These are phyloP conservation scores for Aspergillus chevalieri DNA, from an alignment of 2,329 filamentous ascomycete genomes.

Conservation along the genomic window DNA sequence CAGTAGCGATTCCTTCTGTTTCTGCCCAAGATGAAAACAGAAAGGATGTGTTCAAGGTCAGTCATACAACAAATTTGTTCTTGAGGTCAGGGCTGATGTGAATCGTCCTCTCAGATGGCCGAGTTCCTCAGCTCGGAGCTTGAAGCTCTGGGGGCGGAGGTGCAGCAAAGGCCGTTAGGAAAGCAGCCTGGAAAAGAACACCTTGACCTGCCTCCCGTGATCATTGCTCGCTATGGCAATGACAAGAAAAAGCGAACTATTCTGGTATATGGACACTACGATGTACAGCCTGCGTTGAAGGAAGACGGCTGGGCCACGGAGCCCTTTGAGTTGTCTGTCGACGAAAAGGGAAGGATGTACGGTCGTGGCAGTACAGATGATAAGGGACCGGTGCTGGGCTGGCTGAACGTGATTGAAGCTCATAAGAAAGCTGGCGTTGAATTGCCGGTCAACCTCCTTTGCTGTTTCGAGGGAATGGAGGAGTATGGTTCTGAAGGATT, in stretches of 20 bases:
- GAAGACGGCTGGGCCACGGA: conserved; percentile 95
- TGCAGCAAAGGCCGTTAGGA: conserved; percentile 79
- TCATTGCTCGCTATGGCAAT: conserved; percentile 85
- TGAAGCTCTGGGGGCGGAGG: conserved; percentile 72
- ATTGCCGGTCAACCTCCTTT: conserved; percentile 93
- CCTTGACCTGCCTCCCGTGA: conserved; percentile 84
- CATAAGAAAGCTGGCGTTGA: conserved; percentile 93
- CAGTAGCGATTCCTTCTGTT: conserved; percentile 92
- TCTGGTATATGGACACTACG: conserved; percentile 96
- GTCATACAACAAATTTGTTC: conserved; percentile 7
- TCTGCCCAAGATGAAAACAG: conserved; percentile 85
- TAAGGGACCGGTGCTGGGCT: conserved; percentile 94
- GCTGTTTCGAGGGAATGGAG: conserved; percentile 99
- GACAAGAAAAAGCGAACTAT: conserved; percentile 92
- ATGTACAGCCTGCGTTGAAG: conserved; percentile 90
- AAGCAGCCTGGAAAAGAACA: conserved; percentile 88
- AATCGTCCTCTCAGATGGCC: conserved; percentile 60
- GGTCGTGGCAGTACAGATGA: conserved; percentile 94
- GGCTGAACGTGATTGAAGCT: conserved; percentile 96
- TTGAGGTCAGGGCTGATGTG: background rate
- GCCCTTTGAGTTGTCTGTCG: conserved; percentile 81
- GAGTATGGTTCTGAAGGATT: conserved; percentile 96
- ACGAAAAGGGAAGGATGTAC: conserved; percentile 90
- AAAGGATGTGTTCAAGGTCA: conserved; percentile 76
- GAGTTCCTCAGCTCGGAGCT: conserved; percentile 82